Percentiles rank a stretch among this genome's conserved stretches.
These are phyloP conservation scores for Pezicula neosporulosa DNA, from an alignment of 2,329 filamentous ascomycete genomes.

Conservation along the genomic window DNA sequence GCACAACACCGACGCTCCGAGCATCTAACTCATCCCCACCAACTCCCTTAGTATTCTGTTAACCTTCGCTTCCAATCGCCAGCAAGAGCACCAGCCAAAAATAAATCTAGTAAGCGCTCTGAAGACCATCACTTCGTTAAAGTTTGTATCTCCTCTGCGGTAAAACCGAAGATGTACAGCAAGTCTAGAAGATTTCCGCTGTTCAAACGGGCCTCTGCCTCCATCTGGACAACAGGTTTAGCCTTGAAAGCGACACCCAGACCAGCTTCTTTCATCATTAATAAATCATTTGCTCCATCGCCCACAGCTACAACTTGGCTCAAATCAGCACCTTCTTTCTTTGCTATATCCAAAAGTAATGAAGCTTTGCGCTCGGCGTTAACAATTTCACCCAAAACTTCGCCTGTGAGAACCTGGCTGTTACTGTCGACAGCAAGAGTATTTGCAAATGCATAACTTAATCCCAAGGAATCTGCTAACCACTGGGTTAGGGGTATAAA, in stretches of 20 bases:
- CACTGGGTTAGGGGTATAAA: conserved; percentile 87
- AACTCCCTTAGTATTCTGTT: too few relatives aligned
- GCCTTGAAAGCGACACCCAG: conserved; percentile 82
- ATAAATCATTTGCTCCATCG: conserved; percentile 78
- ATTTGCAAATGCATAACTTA: conserved; percentile 89
- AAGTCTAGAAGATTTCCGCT: conserved; percentile 67
- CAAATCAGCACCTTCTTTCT: conserved; percentile 60
- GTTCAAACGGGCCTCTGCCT: conserved; percentile 71
- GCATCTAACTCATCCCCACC: too few relatives aligned
- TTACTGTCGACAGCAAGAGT: conserved; percentile 64
- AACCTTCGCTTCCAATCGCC: too few relatives aligned
- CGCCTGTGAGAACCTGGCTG: conserved; percentile 60
- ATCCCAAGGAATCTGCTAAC: conserved; percentile 75
- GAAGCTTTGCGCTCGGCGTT: conserved; percentile 73
- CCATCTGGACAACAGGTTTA: conserved; percentile 77
- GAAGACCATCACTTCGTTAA: conserved; percentile 32
- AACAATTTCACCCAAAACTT: conserved; percentile 69
- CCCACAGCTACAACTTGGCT: conserved; percentile 72
- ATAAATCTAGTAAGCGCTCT: neutral
- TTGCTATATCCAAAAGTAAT: conserved; percentile 67
- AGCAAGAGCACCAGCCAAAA: too few relatives aligned
- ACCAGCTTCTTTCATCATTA: conserved; percentile 74
- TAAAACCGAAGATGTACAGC: conserved; percentile 71
- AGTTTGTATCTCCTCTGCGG: conserved; percentile 56
- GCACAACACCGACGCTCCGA: too few relatives aligned